Conservation (phyloP, 768 basidiomycete genomes). For the Strobilomyces confusus region DNA sequence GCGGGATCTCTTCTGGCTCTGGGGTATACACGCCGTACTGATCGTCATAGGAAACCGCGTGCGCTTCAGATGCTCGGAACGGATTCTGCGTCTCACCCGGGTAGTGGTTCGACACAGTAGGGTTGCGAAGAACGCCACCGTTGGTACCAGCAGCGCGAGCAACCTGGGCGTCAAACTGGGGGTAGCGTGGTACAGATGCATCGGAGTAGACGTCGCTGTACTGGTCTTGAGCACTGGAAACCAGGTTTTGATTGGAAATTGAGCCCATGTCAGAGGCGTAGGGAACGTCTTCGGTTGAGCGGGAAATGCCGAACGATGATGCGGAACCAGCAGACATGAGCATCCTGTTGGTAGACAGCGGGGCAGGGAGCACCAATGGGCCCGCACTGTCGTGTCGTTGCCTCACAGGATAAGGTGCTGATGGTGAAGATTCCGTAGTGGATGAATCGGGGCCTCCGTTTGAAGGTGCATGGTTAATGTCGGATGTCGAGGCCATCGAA, state of each 20-base stretch:
- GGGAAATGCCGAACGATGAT: constrained; percentile 41
- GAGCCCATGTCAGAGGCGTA: constrained; percentile 35
- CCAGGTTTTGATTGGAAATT: constrained; percentile 42
- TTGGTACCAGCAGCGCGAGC: constrained; percentile 35
- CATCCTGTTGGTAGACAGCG: constrained; percentile 57
- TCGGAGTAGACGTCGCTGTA: constrained; percentile 27
- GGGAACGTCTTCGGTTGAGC: constrained; percentile 41
- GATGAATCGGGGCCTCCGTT: constrained; percentile 51
- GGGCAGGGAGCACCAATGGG: constrained; percentile 71
- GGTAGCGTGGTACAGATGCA: constrained; percentile 14
- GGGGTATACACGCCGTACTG: constrained; percentile 29
- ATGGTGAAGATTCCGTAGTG: constrained; percentile 54
- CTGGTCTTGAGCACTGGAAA: constrained; percentile 34
- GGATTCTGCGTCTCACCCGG: constrained; percentile 51
- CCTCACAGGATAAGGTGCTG: constrained; percentile 38
- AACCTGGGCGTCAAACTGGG: constrained; percentile 40
- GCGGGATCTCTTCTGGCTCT: constrained; percentile 36
- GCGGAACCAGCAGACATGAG: constrained; percentile 40
- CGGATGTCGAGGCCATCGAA: constrained; percentile 75
- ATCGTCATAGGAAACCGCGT: constrained; percentile 38
- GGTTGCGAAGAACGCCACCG: constrained; percentile 39
- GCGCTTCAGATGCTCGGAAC: constrained; percentile 49
- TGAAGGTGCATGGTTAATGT: constrained; percentile 57
- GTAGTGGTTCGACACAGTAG: constrained; percentile 35
- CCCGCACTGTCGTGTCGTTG: constrained; percentile 67